phyloP scores from a whole-genome alignment of 2,329 filamentous ascomycete genomes.

The Exophiala spinifera region DNA sequence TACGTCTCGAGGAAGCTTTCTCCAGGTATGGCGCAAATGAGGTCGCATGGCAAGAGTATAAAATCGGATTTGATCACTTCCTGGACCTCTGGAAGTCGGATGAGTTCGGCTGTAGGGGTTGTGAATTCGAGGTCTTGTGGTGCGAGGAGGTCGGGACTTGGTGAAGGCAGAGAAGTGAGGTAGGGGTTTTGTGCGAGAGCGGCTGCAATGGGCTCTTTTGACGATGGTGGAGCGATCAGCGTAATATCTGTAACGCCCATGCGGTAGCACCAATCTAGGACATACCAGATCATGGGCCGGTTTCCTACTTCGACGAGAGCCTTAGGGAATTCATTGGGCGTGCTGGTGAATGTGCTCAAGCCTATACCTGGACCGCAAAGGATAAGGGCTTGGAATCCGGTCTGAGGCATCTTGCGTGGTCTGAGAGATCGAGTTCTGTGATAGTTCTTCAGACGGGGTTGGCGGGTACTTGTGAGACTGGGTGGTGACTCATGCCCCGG shows the following conservation, averaged over 20 bases:
- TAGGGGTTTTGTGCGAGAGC: constrained; percentile 50
- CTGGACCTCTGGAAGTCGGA: constrained; percentile 79
- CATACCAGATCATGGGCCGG: constrained; percentile 50
- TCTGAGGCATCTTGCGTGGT: constrained; percentile 29
- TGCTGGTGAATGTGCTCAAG: constrained; percentile 50
- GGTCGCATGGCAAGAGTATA: constrained; percentile 84
- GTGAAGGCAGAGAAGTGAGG: constrained; percentile 47
- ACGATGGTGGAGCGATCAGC: constrained; percentile 47
- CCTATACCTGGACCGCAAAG: constrained; percentile 49
- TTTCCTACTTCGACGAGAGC: constrained; percentile 50
- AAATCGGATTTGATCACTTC: constrained; percentile 80
- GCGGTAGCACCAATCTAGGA: constrained; percentile 49
- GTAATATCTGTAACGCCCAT: constrained; percentile 49
- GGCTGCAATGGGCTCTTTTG: constrained; percentile 43
- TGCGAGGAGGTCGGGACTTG: constrained; percentile 66
- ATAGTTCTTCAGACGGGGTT: background rate
- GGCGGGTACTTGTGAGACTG: constrained; percentile 1
- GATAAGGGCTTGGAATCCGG: constrained; percentile 49
- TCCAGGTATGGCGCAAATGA: constrained; percentile 85
- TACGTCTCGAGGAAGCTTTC: constrained; percentile 82
- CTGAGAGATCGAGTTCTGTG: background rate
- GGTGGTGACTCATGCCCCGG: constrained; percentile 21
- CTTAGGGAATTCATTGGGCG: constrained; percentile 49
- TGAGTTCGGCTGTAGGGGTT: constrained; percentile 83
- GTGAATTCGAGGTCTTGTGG: constrained; percentile 74